phyloP scores from a whole-genome alignment of 2,329 filamentous ascomycete species.

The Ophiostoma sp. region DNA sequence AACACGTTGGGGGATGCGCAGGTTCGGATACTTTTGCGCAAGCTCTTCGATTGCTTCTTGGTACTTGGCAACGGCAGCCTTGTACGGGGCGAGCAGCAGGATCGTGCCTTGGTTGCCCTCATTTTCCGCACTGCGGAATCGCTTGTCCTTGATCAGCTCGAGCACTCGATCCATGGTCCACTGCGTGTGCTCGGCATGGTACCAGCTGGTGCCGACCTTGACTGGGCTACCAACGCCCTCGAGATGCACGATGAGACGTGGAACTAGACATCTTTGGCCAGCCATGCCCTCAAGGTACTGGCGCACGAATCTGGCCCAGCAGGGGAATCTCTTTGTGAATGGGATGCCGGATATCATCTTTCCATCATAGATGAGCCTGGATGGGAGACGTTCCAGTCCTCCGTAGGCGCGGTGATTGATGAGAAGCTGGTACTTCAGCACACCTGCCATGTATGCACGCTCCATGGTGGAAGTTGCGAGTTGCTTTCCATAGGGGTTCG shows the following conservation, averaged over 20 bases:
- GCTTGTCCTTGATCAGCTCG: constrained; percentile 31
- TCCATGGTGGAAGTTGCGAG: constrained; percentile 30
- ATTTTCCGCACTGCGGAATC: constrained; percentile 33
- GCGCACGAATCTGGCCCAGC: constrained; percentile 23
- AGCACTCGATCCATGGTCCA: constrained; percentile 36
- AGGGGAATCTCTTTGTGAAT: constrained; percentile 23
- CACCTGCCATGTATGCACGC: constrained; percentile 27
- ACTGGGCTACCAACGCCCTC: constrained; percentile 24
- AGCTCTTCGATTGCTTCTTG: constrained; percentile 27
- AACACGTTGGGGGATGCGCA: constrained; percentile 29
- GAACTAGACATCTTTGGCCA: constrained; percentile 30
- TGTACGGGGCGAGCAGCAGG: constrained; percentile 44
- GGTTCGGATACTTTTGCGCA: constrained; percentile 29
- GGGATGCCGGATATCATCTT: constrained; percentile 36
- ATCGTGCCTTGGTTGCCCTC: constrained; percentile 33
- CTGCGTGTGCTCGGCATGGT: constrained; percentile 37
- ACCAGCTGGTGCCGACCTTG: constrained; percentile 35
- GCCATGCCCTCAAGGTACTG: constrained; percentile 25
- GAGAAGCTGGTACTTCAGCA: constrained; percentile 28
- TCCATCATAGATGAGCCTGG: constrained; percentile 39
- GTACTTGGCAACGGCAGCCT: constrained; percentile 37
- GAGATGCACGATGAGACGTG: constrained; percentile 36
- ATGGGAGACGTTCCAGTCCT: constrained; percentile 38
- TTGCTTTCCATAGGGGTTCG: constrained; percentile 26
- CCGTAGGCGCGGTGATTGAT: constrained; percentile 32